These are phyloP conservation scores for Myriangium duriaei DNA, from an alignment of 2,329 filamentous ascomycete species.

Conservation along the genomic window DNA sequence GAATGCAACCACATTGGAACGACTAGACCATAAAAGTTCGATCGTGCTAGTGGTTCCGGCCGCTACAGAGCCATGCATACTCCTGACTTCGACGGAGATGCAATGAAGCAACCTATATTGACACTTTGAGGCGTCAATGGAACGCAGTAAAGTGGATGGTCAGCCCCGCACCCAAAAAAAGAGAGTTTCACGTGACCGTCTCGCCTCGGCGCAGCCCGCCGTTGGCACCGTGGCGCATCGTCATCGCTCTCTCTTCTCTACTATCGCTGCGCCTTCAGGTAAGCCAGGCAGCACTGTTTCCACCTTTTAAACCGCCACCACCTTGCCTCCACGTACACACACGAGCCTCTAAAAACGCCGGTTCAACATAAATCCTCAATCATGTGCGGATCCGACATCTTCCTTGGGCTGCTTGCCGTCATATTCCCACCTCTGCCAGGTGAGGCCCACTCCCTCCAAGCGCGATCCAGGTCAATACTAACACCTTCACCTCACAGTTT, in stretches of 20 bases:
- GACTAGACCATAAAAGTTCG: too few species aligned
- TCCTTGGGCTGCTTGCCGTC: conserved; percentile 47
- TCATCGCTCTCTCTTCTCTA: background rate
- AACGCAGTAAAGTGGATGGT: too few species aligned
- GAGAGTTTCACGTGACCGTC: too few species aligned
- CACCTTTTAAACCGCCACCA: background rate
- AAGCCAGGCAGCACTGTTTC: background rate
- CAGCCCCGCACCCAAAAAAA: too few species aligned
- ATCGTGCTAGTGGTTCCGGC: too few species aligned
- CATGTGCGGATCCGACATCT: conserved; percentile 50
- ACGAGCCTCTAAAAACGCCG: background rate
- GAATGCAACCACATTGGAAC: too few species aligned
- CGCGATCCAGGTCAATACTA: conserved; percentile 2
- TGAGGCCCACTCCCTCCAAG: conserved; percentile 23
- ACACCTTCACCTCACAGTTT: conserved; percentile 48
- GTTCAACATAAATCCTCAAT: conserved; percentile 13
- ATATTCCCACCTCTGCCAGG: conserved; percentile 48
- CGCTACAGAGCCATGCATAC: too few species aligned
- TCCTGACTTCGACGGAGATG: too few species aligned
- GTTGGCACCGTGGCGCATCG: too few species aligned
- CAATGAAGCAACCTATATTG: too few species aligned
- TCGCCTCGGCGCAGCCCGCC: too few species aligned
- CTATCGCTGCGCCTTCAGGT: background rate
- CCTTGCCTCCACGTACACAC: conserved; percentile 1
- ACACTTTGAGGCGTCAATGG: too few species aligned